Evolutionary conservation across 768 basidiomycete genomes (phyloP).

Genomic region (Thelephora ganbajun): DNA sequence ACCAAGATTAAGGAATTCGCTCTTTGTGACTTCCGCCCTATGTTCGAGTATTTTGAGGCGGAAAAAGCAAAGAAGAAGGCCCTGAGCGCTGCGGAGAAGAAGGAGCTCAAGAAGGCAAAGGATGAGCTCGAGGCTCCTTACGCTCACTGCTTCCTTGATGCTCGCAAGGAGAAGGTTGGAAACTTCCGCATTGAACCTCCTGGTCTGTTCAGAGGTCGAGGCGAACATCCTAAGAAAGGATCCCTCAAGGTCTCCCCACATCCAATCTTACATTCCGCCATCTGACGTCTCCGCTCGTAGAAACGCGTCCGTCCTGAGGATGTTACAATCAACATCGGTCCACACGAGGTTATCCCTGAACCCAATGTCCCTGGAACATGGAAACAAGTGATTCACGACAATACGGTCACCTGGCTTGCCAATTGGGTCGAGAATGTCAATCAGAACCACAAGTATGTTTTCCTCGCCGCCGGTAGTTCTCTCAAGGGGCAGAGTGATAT

Average conservation of each 20-base stretch:
- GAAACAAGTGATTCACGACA: slow-evolving; percentile 81
- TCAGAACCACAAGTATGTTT: slow-evolving; percentile 91
- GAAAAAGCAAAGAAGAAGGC: slow-evolving; percentile 92
- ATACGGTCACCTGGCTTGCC: slow-evolving; percentile 97
- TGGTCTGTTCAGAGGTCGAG: slow-evolving; percentile 94
- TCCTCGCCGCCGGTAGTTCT: slow-evolving; percentile 93
- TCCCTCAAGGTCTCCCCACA: slow-evolving; percentile 58
- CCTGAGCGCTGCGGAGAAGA: slow-evolving; percentile 77
- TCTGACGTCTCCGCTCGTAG: background rate
- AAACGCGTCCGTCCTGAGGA: slow-evolving; percentile 82
- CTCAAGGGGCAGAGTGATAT: slow-evolving; percentile 98
- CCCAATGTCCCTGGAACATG: slow-evolving; percentile 89
- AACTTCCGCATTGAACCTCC: slow-evolving; percentile 99
- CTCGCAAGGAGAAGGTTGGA: slow-evolving; percentile 94
- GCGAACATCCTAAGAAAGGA: slow-evolving; percentile 97
- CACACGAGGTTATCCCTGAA: slow-evolving; percentile 56
- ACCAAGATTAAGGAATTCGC: slow-evolving; percentile 64
- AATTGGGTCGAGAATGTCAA: slow-evolving; percentile 99
- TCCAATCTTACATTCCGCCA: background rate
- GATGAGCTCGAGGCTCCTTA: slow-evolving; percentile 80
- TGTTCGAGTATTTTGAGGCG: slow-evolving; percentile 84
- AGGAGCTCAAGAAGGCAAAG: slow-evolving; percentile 73
- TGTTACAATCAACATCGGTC: slow-evolving; percentile 89
- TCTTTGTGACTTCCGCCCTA: slow-evolving; percentile 86
- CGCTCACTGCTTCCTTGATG: slow-evolving; percentile 78